Base-by-base conservation (phyloP, 2,329 filamentous ascomycete species). In the Hansfordia pulvinata region DNA sequence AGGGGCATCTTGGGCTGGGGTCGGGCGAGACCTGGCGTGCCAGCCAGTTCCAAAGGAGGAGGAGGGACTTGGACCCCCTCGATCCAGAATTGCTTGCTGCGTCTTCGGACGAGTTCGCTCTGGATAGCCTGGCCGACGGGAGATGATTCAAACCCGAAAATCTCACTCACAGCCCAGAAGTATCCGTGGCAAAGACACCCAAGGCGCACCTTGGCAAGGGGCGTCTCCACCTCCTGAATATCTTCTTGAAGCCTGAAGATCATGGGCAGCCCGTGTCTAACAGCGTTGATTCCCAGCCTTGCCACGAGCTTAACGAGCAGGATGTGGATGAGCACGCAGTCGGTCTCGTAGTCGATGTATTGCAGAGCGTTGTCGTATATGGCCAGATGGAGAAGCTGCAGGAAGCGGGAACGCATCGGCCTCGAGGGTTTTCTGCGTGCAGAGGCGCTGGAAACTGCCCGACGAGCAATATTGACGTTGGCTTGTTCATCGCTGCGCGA, bases 121-220 rank as follows among this genome's bases (percentile, higher is more conserved):
- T 77, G 68, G 18, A 94, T 73, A 6, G 73, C 72, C 27, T 66
- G 64, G 6, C 83, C 85, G 11, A 81, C 64, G 0, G 64, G 59
- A 0, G 78, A 75, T 6, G 62, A 62, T 28, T 86, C 77, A 34
- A 92, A 76, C 23, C 81, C 69, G 35, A 93, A 86, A 29, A 71
- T 76, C 31, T 86, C 76, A 4, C 69, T 74, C 33, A 94, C 47
- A 1, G 72, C 69, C 77, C 81, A 88, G 31, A 94, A 74, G 50
- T 94, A 94, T 7, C 84, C 86, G 43, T 93, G 82, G 26, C 88
- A 82, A 30, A 96, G 58, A 44, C 80, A 85, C 17, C 81, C 84
- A 22, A 92, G 61, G 22, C 82, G 77, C 20, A 93, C 69, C 45
- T 88, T 90, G 17, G 76, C 68, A 21, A 71, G 50, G 0, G 78